These are phyloP conservation scores for Lipomyces yamanashiensis DNA, from an alignment of 805 yeast genomes.

Conservation along the genomic window DNA sequence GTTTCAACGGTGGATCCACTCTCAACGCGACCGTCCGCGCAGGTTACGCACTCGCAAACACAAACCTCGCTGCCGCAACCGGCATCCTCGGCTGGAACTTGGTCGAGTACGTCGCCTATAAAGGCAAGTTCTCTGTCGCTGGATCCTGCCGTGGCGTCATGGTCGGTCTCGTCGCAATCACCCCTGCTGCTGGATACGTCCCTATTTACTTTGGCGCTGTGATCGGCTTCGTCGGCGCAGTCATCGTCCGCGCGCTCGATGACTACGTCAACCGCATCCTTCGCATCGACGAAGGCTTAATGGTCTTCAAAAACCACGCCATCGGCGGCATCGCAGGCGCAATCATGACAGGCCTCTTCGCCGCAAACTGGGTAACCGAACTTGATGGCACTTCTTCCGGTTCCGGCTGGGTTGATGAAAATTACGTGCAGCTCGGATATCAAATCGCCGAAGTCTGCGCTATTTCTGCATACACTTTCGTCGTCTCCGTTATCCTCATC, in stretches of 20 bases:
- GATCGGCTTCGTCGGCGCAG: conserved; percentile 65
- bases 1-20: conserved; percentile 97
- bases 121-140: conserved; percentile 77
- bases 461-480: conserved; percentile 75
- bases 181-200: conserved; percentile 96
- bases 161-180: conserved; percentile 91
- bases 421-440: conserved; percentile 81
- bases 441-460: conserved; percentile 81
- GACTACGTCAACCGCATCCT: conserved; percentile 49
- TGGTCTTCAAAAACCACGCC: conserved; percentile 90
- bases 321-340: conserved; percentile 86
- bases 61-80: conserved; percentile 89
- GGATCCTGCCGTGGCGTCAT: conserved; percentile 94
- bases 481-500: conserved; percentile 70
- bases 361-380: conserved; percentile 81
- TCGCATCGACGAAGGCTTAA: conserved; percentile 91
- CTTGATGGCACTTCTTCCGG: conserved; percentile 56
- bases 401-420: conserved; percentile 82
- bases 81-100: conserved; percentile 96
- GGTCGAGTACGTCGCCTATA: conserved; percentile 70
- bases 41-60: conserved; percentile 90
- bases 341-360: conserved; percentile 85
- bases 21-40: conserved; percentile 93
- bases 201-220: conserved; percentile 88
- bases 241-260: conserved; percentile 30